Conservation (phyloP, 345 rosid genomes). For the Eucalyptus pumila region DNA sequence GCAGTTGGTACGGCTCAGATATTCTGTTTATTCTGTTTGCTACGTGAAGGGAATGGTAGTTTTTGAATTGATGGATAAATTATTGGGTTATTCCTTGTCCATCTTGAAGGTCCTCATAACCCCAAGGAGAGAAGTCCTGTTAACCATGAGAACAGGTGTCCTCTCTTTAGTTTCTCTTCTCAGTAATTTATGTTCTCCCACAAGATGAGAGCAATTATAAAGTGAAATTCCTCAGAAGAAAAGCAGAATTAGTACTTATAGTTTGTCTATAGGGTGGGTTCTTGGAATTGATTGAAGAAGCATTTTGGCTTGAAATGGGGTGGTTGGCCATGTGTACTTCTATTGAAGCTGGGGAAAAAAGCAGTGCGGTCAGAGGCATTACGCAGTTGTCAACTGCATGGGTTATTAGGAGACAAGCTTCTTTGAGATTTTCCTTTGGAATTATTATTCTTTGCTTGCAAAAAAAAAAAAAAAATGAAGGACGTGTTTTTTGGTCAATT, state of each 20-base stretch:
- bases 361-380: neutral
- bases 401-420: neutral
- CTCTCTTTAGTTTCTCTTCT: neutral
- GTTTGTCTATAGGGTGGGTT: neutral
- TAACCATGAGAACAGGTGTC: neutral
- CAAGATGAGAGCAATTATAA: neutral
- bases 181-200: neutral
- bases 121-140: neutral
- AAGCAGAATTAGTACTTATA: neutral
- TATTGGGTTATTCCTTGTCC: neutral
- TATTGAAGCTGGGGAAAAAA: neutral
- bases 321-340: neutral
- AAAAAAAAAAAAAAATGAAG: neutral
- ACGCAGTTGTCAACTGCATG: neutral
- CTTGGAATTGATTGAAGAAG: neutral
- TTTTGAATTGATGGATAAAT: neutral
- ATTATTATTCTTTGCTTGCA: neutral
- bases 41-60: neutral
- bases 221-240: neutral
- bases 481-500: neutral
- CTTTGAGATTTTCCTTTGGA: neutral
- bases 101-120: neutral
- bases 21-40: neutral
- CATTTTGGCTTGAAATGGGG: neutral
- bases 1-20: neutral